Evolutionary conservation across 2,329 filamentous ascomycete genomes (phyloP), one percentile per base, ranked within the genome.

Genomic region (Zymoseptoria brevis): DNA sequence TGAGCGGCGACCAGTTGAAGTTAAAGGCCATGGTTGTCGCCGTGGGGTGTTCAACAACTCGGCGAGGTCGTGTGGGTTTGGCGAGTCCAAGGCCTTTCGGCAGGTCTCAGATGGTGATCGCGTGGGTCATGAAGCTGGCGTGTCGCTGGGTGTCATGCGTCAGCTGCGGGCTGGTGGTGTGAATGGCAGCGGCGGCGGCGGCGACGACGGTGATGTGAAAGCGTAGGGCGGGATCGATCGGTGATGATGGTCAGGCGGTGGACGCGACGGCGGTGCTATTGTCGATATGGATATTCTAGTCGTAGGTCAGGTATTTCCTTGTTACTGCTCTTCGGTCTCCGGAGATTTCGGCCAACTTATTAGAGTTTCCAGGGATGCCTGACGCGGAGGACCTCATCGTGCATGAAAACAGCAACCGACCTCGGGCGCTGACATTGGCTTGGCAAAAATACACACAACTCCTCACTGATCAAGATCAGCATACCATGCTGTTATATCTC

Each of bases 1-100:
- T 94, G 66, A 99, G 83, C 73, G 94, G 94, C 83, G 91, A 96
- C 94, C 94, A 99, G 90, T 97, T 97, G 89, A 99, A 99, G 82
- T 97, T 97, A 88, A 99, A 99, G 68, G 94, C 94, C 94, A 99
- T 99, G 77, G 60, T 63, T 53, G 62, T 45, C 29, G 54, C 19
- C 53, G 50, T 50, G 45, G 26, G 57, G 56, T 62, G 49, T 63
- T 63, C 59, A 57, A 53, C 48, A 58, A 58, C 45, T 16, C 35
- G 13, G 35, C 13, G 35, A 11, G 4, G 13, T 13, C 7, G 35
- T 45, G 22, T 59, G 3, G 16, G 22, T 22, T 22, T 26, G 49
- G 51, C 51, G 24, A 26, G 53, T 56, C 59, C 50, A 62, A 19
- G 29, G 61, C 63, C 65, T 60, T 65, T 64, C 64, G 53, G 57